These are phyloP conservation scores for Mycena albidolilacea DNA, from an alignment of 768 basidiomycete species.

Conservation along the genomic window DNA sequence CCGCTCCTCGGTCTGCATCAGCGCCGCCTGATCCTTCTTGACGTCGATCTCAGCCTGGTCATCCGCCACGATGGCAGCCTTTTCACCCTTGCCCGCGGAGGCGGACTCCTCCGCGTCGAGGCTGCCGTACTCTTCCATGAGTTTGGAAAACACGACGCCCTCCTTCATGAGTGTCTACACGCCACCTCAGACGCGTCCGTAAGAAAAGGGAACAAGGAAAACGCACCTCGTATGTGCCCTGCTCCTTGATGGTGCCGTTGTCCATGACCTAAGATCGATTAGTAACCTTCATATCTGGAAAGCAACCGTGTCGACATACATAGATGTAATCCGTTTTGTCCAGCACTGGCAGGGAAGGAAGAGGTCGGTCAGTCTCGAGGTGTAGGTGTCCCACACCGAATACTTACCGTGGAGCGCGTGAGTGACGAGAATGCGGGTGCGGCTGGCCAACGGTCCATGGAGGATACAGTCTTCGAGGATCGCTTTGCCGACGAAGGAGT, in stretches of 20 bases:
- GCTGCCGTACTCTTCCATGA: slow-evolving; percentile 72
- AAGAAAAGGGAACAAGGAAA: neutral
- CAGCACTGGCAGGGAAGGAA: slow-evolving; percentile 49
- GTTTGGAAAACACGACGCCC: slow-evolving; percentile 60
- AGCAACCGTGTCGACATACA: slow-evolving; percentile 31
- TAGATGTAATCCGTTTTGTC: slow-evolving; percentile 76
- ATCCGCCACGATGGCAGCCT: slow-evolving; percentile 11
- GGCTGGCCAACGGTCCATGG: slow-evolving; percentile 63
- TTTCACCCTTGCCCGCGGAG: slow-evolving; percentile 36
- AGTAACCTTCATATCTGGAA: neutral
- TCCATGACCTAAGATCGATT: slow-evolving; percentile 60
- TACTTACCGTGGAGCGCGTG: slow-evolving; percentile 61
- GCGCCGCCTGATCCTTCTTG: slow-evolving; percentile 46
- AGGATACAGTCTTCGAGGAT: slow-evolving; percentile 76
- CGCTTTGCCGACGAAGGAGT: slow-evolving; percentile 80
- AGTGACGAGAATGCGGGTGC: slow-evolving; percentile 75
- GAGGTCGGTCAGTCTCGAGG: too few species aligned
- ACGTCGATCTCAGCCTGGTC: slow-evolving; percentile 27
- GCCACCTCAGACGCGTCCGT: slow-evolving; percentile 14
- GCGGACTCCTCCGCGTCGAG: slow-evolving; percentile 53
- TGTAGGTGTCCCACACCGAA: neutral
- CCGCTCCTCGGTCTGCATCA: slow-evolving; percentile 73
- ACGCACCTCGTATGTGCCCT: slow-evolving; percentile 71
- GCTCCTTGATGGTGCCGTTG: slow-evolving; percentile 69
- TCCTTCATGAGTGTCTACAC: slow-evolving; percentile 61